Evolutionary conservation across 441 rosid species (phyloP).

Genomic region (Geranium incanum): DNA sequence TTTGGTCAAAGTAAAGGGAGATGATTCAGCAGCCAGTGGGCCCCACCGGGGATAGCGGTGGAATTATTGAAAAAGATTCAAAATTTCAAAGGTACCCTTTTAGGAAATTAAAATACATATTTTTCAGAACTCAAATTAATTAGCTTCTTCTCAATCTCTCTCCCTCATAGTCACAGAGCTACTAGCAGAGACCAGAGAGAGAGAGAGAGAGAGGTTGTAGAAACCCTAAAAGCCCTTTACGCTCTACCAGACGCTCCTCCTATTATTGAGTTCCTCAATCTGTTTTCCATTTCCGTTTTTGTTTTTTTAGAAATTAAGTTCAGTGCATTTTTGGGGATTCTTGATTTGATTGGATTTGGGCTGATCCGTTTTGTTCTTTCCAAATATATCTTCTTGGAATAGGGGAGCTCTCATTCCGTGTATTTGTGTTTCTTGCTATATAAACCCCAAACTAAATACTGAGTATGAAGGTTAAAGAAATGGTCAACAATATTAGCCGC

Average conservation of each 20-base stretch:
- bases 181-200: background rate
- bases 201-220: background rate
- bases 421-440: background rate
- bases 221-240: background rate
- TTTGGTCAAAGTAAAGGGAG: background rate
- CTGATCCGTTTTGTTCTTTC: background rate
- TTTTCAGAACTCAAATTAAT: background rate
- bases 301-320: background rate
- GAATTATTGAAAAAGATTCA: slow-evolving; percentile 42
- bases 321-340: background rate
- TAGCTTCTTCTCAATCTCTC: background rate
- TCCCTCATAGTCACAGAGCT: background rate
- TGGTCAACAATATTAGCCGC: slow-evolving; percentile 5
- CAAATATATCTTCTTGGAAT: slow-evolving; percentile 3
- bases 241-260: background rate
- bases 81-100: slow-evolving; percentile 21
- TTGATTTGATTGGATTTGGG: slow-evolving; percentile 6
- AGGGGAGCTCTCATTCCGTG: background rate
- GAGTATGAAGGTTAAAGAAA: slow-evolving; percentile 6
- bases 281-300: background rate
- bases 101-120: background rate
- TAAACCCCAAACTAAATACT: background rate
- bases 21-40: slow-evolving; percentile 8
- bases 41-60: slow-evolving; percentile 46
- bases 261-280: background rate